Conservation (phyloP, 768 basidiomycete genomes). For the Suillus discolor region DNA sequence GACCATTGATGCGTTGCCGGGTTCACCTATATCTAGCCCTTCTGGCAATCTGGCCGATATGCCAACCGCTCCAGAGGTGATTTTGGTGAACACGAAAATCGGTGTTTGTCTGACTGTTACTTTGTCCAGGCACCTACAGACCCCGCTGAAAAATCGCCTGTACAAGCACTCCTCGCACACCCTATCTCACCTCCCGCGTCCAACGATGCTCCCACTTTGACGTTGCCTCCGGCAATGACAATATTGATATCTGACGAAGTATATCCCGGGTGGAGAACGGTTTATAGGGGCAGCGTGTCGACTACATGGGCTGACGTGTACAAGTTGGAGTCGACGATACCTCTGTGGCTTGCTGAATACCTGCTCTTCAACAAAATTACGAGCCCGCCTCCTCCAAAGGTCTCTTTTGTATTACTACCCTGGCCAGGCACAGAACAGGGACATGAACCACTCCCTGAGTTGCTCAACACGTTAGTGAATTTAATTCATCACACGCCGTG, state of each 20-base stretch:
- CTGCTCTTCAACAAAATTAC: slow-evolving; percentile 68
- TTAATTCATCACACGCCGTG: neutral
- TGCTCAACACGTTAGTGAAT: slow-evolving; percentile 78
- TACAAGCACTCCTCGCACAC: slow-evolving; percentile 56
- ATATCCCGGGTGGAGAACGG: slow-evolving; percentile 68
- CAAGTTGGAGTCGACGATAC: slow-evolving; percentile 74
- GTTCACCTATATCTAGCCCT: slow-evolving; percentile 25
- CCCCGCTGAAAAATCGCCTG: slow-evolving; percentile 46
- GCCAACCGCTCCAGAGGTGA: slow-evolving; percentile 27
- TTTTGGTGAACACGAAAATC: slow-evolving; percentile 4
- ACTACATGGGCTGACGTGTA: slow-evolving; percentile 55
- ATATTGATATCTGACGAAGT: slow-evolving; percentile 85
- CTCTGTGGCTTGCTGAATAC: slow-evolving; percentile 89
- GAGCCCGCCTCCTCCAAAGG: slow-evolving; percentile 60
- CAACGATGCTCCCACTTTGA: slow-evolving; percentile 69
- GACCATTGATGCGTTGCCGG: slow-evolving; percentile 22
- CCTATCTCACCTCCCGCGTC: slow-evolving; percentile 67
- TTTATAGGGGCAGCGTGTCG: slow-evolving; percentile 75
- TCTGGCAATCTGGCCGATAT: slow-evolving; percentile 19
- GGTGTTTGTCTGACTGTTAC: slow-evolving; percentile 7
- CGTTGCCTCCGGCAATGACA: slow-evolving; percentile 59
- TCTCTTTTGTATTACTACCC: slow-evolving; percentile 89
- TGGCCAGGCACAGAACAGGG: slow-evolving; percentile 61
- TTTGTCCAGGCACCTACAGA: slow-evolving; percentile 27
- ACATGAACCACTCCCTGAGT: slow-evolving; percentile 68